Evolutionary conservation across 2,329 filamentous ascomycete species (phyloP).

Genomic region (Hypoxylon sp.): DNA sequence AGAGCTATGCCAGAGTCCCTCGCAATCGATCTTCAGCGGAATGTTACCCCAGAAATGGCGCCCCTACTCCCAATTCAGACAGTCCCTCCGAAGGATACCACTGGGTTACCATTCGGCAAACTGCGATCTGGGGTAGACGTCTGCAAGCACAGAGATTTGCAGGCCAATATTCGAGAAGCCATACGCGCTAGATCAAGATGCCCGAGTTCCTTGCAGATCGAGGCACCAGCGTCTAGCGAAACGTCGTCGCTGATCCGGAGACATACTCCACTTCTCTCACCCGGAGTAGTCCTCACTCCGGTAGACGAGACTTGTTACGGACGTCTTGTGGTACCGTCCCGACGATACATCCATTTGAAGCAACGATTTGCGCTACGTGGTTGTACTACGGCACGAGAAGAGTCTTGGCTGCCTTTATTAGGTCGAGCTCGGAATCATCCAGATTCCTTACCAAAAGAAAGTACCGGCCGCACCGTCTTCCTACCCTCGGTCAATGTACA

Average conservation of each 20-base stretch:
- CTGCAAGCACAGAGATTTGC: conserved; percentile 37
- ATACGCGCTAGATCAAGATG: conserved; percentile 31
- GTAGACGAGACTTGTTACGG: conserved; percentile 37
- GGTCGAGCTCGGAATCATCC: conserved; percentile 35
- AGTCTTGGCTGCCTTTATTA: conserved; percentile 40
- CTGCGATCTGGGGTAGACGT: conserved; percentile 45
- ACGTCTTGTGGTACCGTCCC: conserved; percentile 27
- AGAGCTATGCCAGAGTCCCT: conserved; percentile 33
- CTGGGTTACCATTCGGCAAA: conserved; percentile 42
- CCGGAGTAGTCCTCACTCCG: conserved; percentile 38
- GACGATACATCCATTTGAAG: conserved; percentile 37
- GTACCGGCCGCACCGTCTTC: conserved; percentile 15
- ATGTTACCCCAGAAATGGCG: conserved; percentile 48
- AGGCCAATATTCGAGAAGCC: conserved; percentile 28
- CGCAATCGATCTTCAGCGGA: conserved; percentile 39
- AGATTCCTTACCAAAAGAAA: conserved; percentile 18
- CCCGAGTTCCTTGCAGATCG: conserved; percentile 36
- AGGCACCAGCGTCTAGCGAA: conserved; percentile 30
- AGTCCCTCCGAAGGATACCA: conserved; percentile 40
- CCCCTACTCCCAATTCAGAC: conserved; percentile 47
- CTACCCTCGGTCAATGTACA: conserved; percentile 3
- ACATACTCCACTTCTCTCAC: conserved; percentile 32
- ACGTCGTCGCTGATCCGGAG: conserved; percentile 38
- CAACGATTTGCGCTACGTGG: conserved; percentile 36
- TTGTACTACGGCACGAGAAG: conserved; percentile 31